phyloP scores from a whole-genome alignment of 768 basidiomycete genomes.

The Podaxis rugospora region DNA sequence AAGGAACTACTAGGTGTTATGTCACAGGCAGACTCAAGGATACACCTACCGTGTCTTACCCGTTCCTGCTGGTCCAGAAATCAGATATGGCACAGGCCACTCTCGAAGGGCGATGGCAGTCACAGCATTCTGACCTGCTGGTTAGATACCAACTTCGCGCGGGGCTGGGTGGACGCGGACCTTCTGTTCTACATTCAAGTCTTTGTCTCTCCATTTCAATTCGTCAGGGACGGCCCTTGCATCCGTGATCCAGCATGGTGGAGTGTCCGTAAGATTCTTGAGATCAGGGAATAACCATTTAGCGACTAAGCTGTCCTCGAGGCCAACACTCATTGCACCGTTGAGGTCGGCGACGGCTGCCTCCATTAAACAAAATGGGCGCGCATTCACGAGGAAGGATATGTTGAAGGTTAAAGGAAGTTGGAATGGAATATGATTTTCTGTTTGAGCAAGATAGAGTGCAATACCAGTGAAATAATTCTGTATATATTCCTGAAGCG shows the following conservation, averaged over 20 bases:
- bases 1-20: neutral
- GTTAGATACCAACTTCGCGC: neutral
- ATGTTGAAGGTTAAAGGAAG: slow-evolving; percentile 42
- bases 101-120: slow-evolving; percentile 37
- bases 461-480: slow-evolving; percentile 31
- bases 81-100: slow-evolving; percentile 43
- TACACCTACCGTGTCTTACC: slow-evolving; percentile 42
- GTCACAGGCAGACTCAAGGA: neutral
- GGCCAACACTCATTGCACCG: neutral
- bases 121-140: slow-evolving; percentile 28
- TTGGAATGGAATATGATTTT: slow-evolving; percentile 32
- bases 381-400: slow-evolving; percentile 43
- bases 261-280: slow-evolving; percentile 21
- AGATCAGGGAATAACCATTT: slow-evolving; percentile 44
- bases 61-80: slow-evolving; percentile 48
- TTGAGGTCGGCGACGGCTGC: slow-evolving; percentile 23
- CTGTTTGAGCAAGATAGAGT: slow-evolving; percentile 32
- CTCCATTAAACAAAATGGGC: slow-evolving; percentile 39
- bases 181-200: slow-evolving; percentile 43
- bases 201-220: slow-evolving; percentile 38
- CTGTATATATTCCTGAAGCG: slow-evolving; percentile 36
- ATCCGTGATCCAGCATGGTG: slow-evolving; percentile 18
- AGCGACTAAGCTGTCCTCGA: slow-evolving; percentile 25
- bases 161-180: slow-evolving; percentile 19
- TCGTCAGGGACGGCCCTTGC: slow-evolving; percentile 21